phyloP scores from a whole-genome alignment of 805 yeast species.

The Barnettozyma sucrosica region DNA sequence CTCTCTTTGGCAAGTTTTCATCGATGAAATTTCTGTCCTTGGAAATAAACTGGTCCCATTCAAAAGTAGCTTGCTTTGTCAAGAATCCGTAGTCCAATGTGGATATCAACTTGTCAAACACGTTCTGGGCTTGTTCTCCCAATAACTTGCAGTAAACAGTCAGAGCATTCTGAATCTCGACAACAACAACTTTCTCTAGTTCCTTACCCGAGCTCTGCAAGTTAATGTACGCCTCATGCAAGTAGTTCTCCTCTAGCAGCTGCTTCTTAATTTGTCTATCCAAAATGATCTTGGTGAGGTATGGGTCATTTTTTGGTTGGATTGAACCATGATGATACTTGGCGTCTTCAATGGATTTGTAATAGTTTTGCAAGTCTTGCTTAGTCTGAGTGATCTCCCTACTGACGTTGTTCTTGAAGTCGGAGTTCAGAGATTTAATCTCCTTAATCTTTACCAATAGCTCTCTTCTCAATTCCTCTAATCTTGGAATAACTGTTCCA shows the following conservation, averaged over 20 bases:
- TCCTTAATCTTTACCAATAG: conserved; percentile 80
- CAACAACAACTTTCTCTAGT: conserved; percentile 79
- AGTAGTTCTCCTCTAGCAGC: conserved; percentile 74
- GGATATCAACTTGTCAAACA: conserved; percentile 60
- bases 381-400: conserved; percentile 68
- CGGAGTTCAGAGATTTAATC: conserved; percentile 74
- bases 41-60: conserved; percentile 81
- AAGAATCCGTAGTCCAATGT: conserved; percentile 65
- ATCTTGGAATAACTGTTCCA: conserved; percentile 55
- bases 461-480: conserved; percentile 69
- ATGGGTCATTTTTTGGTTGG: conserved; percentile 71
- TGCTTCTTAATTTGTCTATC: conserved; percentile 77
- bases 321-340: conserved; percentile 38
- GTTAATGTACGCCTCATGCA: conserved; percentile 84
- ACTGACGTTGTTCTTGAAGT: conserved; percentile 71
- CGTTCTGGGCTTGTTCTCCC: conserved; percentile 68
- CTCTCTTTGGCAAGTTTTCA: conserved; percentile 55
- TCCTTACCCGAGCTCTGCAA: conserved; percentile 84
- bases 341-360: conserved; percentile 60
- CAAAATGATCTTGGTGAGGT: conserved; percentile 59
- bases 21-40: conserved; percentile 69
- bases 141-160: conserved; percentile 64
- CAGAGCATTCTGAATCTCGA: conserved; percentile 80
- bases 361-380: conserved; percentile 44
- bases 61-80: conserved; percentile 71